Percentiles rank a stretch among this genome's conserved stretches.
Conservation (phyloP, 805 yeast species). For the Metschnikowia santaceciliae region DNA sequence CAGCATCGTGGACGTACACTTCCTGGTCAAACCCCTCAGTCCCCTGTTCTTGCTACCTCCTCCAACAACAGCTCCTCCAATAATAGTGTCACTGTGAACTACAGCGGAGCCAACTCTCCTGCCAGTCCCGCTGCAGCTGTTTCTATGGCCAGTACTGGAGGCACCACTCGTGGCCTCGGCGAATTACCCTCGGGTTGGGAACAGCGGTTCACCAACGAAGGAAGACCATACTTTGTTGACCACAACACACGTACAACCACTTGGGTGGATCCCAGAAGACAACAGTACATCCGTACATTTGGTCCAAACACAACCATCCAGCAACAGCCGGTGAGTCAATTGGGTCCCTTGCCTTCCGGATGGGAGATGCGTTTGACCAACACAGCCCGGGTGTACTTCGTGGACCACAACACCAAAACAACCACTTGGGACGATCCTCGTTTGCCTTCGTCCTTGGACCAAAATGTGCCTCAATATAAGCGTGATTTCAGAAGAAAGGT, state of each 20-base stretch:
- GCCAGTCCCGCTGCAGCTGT: slow-evolving; percentile 67
- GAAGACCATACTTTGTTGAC: slow-evolving; percentile 96
- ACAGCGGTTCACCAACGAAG: slow-evolving; percentile 96
- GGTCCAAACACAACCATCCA: slow-evolving; percentile 90
- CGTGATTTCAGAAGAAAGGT: slow-evolving; percentile 98
- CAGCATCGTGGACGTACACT: slow-evolving; percentile 88
- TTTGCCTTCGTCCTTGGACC: slow-evolving; percentile 93
- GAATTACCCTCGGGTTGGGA: slow-evolving; percentile 99
- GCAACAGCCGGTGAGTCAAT: slow-evolving; percentile 95
- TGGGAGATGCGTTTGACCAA: slow-evolving; percentile 99
- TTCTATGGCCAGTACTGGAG: slow-evolving; percentile 70
- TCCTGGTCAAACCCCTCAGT: slow-evolving; percentile 55
- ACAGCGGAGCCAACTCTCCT: slow-evolving; percentile 44
- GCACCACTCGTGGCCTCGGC: slow-evolving; percentile 93
- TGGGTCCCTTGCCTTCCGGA: slow-evolving; percentile 97
- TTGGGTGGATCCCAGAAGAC: slow-evolving; percentile 99
- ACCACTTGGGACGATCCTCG: slow-evolving; percentile 99
- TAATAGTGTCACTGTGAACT: slow-evolving; percentile 47
- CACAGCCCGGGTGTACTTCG: slow-evolving; percentile 97
- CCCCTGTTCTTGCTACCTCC: slow-evolving; percentile 25
- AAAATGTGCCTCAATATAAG: slow-evolving; percentile 98
- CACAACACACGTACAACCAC: slow-evolving; percentile 99
- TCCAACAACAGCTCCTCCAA: slow-evolving; percentile 18
- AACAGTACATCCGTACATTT: slow-evolving; percentile 93
- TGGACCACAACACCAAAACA: slow-evolving; percentile 97